Conservation (phyloP, 768 basidiomycete species). For the Leccinum variicolor region DNA sequence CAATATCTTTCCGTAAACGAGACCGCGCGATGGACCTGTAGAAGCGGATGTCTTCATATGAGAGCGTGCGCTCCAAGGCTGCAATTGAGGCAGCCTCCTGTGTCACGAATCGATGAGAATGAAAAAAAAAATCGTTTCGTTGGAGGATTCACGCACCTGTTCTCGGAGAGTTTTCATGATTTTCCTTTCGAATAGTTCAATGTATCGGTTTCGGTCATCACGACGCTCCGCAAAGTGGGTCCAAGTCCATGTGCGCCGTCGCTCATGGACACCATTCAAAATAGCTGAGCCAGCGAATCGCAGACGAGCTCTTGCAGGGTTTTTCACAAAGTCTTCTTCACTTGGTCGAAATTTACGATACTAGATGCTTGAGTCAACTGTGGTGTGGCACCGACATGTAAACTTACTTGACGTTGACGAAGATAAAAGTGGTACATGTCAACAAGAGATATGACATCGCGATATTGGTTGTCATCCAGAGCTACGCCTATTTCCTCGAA, state of each 20-base stretch:
- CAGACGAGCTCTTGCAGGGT: slow-evolving; percentile 65
- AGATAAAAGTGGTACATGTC: slow-evolving; percentile 97
- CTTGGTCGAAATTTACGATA: slow-evolving; percentile 80
- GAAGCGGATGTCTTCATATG: slow-evolving; percentile 94
- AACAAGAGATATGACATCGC: slow-evolving; percentile 86
- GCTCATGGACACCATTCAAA: slow-evolving; percentile 77
- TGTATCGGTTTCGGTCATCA: slow-evolving; percentile 82
- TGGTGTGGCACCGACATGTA: background rate
- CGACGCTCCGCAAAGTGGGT: slow-evolving; percentile 82
- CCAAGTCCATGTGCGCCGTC: slow-evolving; percentile 88
- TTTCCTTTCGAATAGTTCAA: slow-evolving; percentile 80
- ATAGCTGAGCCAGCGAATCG: slow-evolving; percentile 81
- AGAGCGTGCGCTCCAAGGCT: slow-evolving; percentile 73
- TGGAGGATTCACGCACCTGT: slow-evolving; percentile 42
- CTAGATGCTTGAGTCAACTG: slow-evolving; percentile 27
- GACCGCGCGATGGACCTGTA: slow-evolving; percentile 95
- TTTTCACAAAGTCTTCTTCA: slow-evolving; percentile 54
- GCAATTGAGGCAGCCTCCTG: slow-evolving; percentile 57
- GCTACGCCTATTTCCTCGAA: slow-evolving; percentile 94
- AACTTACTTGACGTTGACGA: slow-evolving; percentile 69
- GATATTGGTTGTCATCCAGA: slow-evolving; percentile 91
- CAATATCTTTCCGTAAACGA: slow-evolving; percentile 80
- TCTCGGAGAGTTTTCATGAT: slow-evolving; percentile 50
- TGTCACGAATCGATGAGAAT: background rate
- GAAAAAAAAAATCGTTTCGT: background rate